Base-by-base conservation (phyloP, 768 basidiomycete genomes). In the Auriscalpium microsporum region DNA sequence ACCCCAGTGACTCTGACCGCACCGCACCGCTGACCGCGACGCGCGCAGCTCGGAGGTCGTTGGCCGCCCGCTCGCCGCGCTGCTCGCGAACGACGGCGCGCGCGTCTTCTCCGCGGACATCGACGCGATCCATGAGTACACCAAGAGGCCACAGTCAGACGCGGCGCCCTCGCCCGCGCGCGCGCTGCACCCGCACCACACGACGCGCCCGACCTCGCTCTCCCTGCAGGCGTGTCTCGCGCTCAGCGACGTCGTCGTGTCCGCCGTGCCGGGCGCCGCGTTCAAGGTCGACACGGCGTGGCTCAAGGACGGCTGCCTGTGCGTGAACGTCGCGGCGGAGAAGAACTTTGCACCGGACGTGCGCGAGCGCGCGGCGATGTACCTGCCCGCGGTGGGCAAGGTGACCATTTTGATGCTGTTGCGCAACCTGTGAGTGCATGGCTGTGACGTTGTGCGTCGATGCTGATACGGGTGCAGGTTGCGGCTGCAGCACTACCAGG, bases 381-480 rank as follows among this genome's bases (percentile, higher is more conserved):
- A 97, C 69, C 78, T 98, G 59, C 94, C 95, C 9, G 86, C 91
- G 6, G 92, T 99, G n/a, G 96, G 96, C 17, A 96, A 95, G 72
- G 89, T 96, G 55, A 99, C 96, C 1, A 96, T 97, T 61, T 74
- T 94, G 66, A 95, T 99, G 91, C 78, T 99, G n/a, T 79, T 96
- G 64, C 82, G 95, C 48, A 99, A 99, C 68, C 66, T 99, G 88
- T 94, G 67, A 66, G 91, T 75, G 9, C 0, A 4, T 23, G 3
- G 37, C 10, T 17, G n/a, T 23, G 13, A 7, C 2, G 5, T 17
- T 13, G 23, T 13, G 11, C 2, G 5, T 37, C 21, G 36, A 5
- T 46, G 14, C 46, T 10, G 48, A 52, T 58, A 42, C 40, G 40
- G 40, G 13, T 56, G 36, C 40, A 84, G 82, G 53, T 65, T 84